Conservation (phyloP, 768 basidiomycete genomes). For the Xerocomus brunneocitrinus region DNA sequence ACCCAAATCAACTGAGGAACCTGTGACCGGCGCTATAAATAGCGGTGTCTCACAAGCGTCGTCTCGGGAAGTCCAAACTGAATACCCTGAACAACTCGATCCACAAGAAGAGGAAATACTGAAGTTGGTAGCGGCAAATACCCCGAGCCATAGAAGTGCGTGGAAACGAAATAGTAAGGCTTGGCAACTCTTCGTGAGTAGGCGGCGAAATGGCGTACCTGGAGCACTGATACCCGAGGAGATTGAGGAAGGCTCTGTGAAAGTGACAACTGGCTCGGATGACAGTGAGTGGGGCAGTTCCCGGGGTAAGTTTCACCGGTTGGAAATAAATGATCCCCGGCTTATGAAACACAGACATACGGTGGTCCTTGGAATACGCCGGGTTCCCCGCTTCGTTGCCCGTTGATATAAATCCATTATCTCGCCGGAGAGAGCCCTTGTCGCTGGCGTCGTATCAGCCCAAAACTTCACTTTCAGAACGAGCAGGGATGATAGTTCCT, state of each 20-base stretch:
- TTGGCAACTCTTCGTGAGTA: constrained; percentile 55
- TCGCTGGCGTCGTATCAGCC: constrained; percentile 58
- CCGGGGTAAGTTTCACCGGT: constrained; percentile 19
- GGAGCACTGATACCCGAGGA: constrained; percentile 35
- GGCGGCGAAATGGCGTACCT: constrained; percentile 27
- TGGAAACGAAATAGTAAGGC: constrained; percentile 63
- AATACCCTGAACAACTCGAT: constrained; percentile 28
- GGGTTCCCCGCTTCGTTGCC: constrained; percentile 56
- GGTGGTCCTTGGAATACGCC: constrained; percentile 27
- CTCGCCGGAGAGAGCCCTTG: constrained; percentile 35
- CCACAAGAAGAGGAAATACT: constrained; percentile 50
- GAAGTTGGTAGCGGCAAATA: constrained; percentile 63
- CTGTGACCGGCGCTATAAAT: neutral
- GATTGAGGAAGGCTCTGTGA: constrained; percentile 26
- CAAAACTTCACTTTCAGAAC: constrained; percentile 41
- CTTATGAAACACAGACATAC: constrained; percentile 21
- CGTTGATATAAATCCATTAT: constrained; percentile 47
- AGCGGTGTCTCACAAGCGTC: neutral
- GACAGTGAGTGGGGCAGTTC: constrained; percentile 25
- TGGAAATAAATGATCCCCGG: neutral
- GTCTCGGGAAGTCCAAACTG: constrained; percentile 4
- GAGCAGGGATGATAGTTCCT: constrained; percentile 29
- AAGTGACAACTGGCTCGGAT: constrained; percentile 13
- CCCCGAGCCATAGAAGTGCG: constrained; percentile 65
- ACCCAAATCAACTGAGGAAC: constrained; percentile 5